Percentiles rank a stretch among this genome's conserved stretches.
Evolutionary conservation across 1,284 basidiomycete species (phyloP).

Genomic region (Omphalotus olearius): DNA sequence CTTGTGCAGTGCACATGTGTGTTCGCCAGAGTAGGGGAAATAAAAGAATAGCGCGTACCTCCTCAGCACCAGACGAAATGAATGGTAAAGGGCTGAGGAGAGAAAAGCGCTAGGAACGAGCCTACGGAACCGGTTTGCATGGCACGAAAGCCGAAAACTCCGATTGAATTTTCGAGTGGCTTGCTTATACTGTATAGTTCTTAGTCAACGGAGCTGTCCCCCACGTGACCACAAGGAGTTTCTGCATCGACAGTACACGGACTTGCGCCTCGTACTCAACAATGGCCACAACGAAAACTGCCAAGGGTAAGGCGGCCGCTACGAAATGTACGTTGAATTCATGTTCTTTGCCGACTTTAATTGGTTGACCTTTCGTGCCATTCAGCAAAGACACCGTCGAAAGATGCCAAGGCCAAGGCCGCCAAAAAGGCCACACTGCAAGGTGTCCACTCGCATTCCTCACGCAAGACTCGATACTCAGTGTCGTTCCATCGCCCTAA

Average conservation of each 20-base stretch:
- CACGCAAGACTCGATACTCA: constrained; percentile 83
- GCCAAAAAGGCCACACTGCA: constrained; percentile 97
- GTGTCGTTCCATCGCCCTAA: constrained; percentile 97
- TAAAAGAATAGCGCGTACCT: too few species aligned
- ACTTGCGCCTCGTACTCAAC: background rate
- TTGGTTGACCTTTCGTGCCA: background rate
- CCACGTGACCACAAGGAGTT: too few species aligned
- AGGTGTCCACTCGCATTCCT: constrained; percentile 72
- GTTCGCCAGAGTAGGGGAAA: too few species aligned
- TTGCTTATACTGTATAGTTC: too few species aligned
- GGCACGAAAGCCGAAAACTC: too few species aligned
- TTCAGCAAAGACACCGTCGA: constrained; percentile 9
- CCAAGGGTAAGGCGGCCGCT: constrained; percentile 56
- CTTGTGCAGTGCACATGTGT: too few species aligned
- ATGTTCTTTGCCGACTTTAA: background rate
- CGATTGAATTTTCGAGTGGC: too few species aligned
- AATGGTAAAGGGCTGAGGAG: too few species aligned
- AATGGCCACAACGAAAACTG: constrained; percentile 63
- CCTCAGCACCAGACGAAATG: too few species aligned
- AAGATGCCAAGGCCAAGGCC: constrained; percentile 81
- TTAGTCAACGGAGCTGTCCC: too few species aligned
- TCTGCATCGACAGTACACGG: background rate
- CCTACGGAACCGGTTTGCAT: too few species aligned
- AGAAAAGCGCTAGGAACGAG: too few species aligned
- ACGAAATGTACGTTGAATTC: constrained; percentile 37